Evolutionary conservation across 192 early-diverging fungal genomes (phyloP).

Genomic region (Linderina pennispora): DNA sequence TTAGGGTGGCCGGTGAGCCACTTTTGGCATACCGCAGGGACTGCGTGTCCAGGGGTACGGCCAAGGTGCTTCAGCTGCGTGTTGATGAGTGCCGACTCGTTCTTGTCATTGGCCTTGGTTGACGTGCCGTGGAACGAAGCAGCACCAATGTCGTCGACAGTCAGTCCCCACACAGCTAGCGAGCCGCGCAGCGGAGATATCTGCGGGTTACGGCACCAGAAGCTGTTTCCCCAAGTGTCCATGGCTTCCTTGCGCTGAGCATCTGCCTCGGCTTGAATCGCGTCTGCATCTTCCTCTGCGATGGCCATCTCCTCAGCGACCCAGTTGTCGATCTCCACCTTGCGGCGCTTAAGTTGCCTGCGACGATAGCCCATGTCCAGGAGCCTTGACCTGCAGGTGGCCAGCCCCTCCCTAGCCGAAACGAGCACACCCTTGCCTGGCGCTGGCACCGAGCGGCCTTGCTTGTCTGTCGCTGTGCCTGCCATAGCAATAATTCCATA

Average conservation of each 20-base stretch:
- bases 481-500: slow-evolving; percentile 81
- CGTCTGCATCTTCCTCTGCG: background rate
- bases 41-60: slow-evolving; percentile 75
- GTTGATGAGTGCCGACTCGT: slow-evolving; percentile 88
- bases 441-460: slow-evolving; percentile 92
- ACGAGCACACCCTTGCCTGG: slow-evolving; percentile 93
- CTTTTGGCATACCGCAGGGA: slow-evolving; percentile 85
- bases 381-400: slow-evolving; percentile 48
- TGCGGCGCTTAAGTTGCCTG: slow-evolving; percentile 58
- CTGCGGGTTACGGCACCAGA: slow-evolving; percentile 68
- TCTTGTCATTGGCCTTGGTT: slow-evolving; percentile 96
- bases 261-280: slow-evolving; percentile 50
- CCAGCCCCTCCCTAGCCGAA: slow-evolving; percentile 71
- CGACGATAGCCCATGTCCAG: slow-evolving; percentile 83
- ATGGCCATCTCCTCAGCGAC: slow-evolving; percentile 1
- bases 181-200: slow-evolving; percentile 87
- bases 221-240: slow-evolving; percentile 75
- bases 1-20: slow-evolving; percentile 90
- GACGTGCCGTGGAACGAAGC: slow-evolving; percentile 96
- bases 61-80: slow-evolving; percentile 84
- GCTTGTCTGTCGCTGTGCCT: slow-evolving; percentile 92
- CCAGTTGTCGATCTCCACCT: slow-evolving; percentile 10
- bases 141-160: slow-evolving; percentile 87
- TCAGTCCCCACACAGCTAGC: slow-evolving; percentile 81
- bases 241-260: slow-evolving; percentile 71